These are phyloP conservation scores for Zizania palustris DNA, from an alignment of 202 grass and related monocot species.

Conservation along the genomic window DNA sequence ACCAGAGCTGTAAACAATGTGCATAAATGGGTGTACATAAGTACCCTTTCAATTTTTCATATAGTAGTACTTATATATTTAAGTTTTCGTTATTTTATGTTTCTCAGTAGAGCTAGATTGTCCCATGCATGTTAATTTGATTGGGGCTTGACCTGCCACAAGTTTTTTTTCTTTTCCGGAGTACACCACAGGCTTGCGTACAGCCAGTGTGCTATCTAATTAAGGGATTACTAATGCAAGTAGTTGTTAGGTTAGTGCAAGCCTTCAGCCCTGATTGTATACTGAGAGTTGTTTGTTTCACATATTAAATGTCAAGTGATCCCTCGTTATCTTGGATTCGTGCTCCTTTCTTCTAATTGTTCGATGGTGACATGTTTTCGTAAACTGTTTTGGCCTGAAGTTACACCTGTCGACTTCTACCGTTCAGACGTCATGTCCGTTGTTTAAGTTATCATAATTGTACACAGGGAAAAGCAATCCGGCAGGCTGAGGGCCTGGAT, in stretches of 20 bases:
- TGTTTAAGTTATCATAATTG: background rate
- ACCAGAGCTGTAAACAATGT: slow-evolving; percentile 6
- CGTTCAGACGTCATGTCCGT: background rate
- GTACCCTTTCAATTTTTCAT: background rate
- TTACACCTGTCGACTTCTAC: slow-evolving; percentile 3
- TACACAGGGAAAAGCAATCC: background rate
- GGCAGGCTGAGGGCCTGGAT: background rate
- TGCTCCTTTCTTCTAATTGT: background rate
- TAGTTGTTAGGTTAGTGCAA: background rate
- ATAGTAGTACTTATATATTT: background rate
- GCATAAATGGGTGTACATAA: slow-evolving; percentile 12
- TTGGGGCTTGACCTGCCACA: background rate
- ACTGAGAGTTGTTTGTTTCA: background rate
- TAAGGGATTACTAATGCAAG: background rate
- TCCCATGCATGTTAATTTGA: background rate
- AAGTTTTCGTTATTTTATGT: background rate
- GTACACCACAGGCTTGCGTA: too few relatives aligned
- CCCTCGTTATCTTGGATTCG: background rate
- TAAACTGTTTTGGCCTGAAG: background rate
- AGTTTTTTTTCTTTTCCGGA: background rate
- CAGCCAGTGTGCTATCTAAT: background rate
- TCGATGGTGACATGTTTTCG: background rate
- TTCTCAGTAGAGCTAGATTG: slow-evolving; percentile 2
- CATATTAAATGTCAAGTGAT: background rate
- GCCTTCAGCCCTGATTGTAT: background rate